Conservation (phyloP, 2,329 filamentous ascomycete genomes). For the Zasmidium cellare region DNA sequence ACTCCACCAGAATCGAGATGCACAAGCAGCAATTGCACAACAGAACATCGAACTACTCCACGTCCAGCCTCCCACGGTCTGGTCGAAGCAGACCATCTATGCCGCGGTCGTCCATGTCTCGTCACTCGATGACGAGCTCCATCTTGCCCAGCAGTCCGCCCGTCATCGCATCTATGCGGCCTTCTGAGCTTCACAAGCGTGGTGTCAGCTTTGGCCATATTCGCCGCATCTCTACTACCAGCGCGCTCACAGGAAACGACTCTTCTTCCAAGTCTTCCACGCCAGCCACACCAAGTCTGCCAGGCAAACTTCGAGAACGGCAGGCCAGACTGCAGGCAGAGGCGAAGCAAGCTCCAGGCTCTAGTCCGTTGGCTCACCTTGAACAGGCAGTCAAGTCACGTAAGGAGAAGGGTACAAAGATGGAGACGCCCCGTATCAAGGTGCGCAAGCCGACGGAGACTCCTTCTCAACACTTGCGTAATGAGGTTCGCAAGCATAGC, state of each 20-base stretch:
- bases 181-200: constrained; percentile 57
- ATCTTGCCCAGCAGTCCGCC: constrained; percentile 51
- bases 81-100: constrained; percentile 33
- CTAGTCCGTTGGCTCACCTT: constrained; percentile 33
- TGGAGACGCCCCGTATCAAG: constrained; percentile 34
- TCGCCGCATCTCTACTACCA: constrained; percentile 46
- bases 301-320: constrained; percentile 26
- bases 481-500: constrained; percentile 81
- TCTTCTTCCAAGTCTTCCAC: constrained; percentile 26
- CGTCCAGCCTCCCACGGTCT: constrained; percentile 35
- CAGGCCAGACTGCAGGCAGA: constrained; percentile 20
- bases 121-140: constrained; percentile 48
- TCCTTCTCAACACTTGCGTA: constrained; percentile 60
- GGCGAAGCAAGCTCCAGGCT: constrained; percentile 21
- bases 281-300: constrained; percentile 28
- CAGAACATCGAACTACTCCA: constrained; percentile 31
- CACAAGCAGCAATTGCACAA: constrained; percentile 32
- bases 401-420: constrained; percentile 34
- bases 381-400: constrained; percentile 34
- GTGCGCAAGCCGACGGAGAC: constrained; percentile 42
- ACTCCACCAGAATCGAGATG: constrained; percentile 43
- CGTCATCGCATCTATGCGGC: constrained; percentile 45
- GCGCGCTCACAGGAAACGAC: constrained; percentile 38
- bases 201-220: constrained; percentile 64
- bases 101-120: constrained; percentile 37